phyloP scores from a whole-genome alignment of 1,284 basidiomycete genomes.

The Sporisorium scitamineum region DNA sequence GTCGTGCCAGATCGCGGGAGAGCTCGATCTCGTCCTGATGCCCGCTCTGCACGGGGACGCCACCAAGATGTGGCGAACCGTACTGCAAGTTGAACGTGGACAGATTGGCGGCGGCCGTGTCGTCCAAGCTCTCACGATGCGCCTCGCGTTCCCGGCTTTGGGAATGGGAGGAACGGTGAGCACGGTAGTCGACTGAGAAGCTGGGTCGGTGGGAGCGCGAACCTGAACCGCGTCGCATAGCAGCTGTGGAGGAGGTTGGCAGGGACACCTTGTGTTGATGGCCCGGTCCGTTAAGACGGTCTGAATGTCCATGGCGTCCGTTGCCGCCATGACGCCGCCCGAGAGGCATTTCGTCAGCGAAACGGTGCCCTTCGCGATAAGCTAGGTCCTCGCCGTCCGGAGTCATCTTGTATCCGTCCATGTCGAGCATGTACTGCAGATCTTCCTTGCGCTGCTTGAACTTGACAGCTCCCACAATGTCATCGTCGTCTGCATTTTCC shows the following conservation, averaged over 20 bases:
- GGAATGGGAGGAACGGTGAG: conserved; percentile 2
- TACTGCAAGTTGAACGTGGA: conserved; percentile 19
- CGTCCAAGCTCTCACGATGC: conserved; percentile 38
- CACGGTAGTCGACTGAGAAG: conserved; percentile 44
- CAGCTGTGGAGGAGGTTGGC: conserved; percentile 27
- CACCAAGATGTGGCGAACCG: conserved; percentile 14
- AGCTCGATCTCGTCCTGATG: conserved; percentile 45
- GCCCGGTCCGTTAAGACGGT: conserved; percentile 30
- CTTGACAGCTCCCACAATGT: conserved; percentile 29
- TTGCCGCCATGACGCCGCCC: conserved; percentile 63
- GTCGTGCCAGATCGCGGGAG: conserved; percentile 39
- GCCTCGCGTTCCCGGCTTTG: conserved; percentile 23
- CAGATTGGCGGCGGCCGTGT: conserved; percentile 22
- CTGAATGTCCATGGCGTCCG: conserved; percentile 43
- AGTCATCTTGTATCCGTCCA: conserved; percentile 69
- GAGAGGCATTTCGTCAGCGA: conserved; percentile 66
- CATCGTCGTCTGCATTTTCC: conserved; percentile 16
- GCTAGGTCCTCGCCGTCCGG: conserved; percentile 62
- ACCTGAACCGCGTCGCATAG: conserved; percentile 31
- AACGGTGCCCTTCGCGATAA: conserved; percentile 58
- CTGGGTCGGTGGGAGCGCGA: conserved; percentile 43
- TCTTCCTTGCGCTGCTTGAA: conserved; percentile 41
- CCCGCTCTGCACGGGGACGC: conserved; percentile 11
- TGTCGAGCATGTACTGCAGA: conserved; percentile 64
- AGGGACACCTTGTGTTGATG: conserved; percentile 49